These are phyloP conservation scores for Vanrija humicola DNA, from an alignment of 1,284 basidiomycete species.

Conservation along the genomic window DNA sequence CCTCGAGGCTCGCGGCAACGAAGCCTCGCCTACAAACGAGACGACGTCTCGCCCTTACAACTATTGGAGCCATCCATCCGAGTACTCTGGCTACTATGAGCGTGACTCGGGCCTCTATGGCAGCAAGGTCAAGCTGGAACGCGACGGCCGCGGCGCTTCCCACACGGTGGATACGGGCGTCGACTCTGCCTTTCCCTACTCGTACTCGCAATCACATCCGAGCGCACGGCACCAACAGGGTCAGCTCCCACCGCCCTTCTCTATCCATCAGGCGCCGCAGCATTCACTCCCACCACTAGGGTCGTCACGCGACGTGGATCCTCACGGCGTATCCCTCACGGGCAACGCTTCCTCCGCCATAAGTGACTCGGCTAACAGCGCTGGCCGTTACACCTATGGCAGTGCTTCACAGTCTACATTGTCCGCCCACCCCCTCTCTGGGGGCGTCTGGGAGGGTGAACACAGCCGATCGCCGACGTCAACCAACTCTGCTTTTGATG, in stretches of 20 bases:
- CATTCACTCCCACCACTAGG: slow-evolving; percentile 1
- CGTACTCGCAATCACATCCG: slow-evolving; percentile 1
- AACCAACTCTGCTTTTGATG: slow-evolving; percentile 2
- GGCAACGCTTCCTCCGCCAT: too few species aligned
- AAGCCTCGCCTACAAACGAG: slow-evolving; percentile 1
- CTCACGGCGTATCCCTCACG: not conserved
- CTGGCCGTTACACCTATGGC: too few species aligned
- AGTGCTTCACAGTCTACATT: too few species aligned
- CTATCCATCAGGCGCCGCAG: not conserved
- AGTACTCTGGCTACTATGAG: slow-evolving; percentile 11
- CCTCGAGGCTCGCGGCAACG: slow-evolving; percentile 12
- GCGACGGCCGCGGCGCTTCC: not conserved
- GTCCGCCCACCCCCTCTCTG: too few species aligned
- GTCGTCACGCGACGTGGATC: slow-evolving; percentile 4
- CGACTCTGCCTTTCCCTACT: slow-evolving; percentile 5
- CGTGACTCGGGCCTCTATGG: not conserved
- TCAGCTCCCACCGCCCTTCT: not conserved
- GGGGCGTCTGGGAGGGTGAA: slow-evolving; percentile 4
- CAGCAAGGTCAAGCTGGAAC: not conserved
- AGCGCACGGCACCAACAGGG: not conserved
- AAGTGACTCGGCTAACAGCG: too few species aligned
- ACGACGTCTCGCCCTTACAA: slow-evolving; percentile 7
- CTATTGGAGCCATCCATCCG: slow-evolving; percentile 10
- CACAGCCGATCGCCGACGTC: slow-evolving; percentile 11
- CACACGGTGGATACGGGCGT: not conserved